Evolutionary conservation across 345 rosid genomes (phyloP), one percentile per base, ranked within the genome.

Genomic region (Hibiscus syriacus): DNA sequence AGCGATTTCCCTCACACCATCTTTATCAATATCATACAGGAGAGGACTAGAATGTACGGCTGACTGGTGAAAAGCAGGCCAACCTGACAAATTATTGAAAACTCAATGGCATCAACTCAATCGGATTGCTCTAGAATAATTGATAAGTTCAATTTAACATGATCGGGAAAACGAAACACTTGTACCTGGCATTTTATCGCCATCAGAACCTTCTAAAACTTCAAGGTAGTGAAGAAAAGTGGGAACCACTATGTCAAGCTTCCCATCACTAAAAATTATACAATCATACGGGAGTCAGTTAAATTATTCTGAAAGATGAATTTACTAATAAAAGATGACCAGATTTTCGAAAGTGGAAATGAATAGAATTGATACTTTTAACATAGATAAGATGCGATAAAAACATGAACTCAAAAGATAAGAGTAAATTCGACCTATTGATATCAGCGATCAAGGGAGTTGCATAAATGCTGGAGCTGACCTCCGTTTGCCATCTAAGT

Each of bases 21-120:
- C 99, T 83, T 88, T 90, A 79, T 92, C 98, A 66, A 95, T 92
- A 78, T 95, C 99, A 59, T 82, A 90, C 13, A 92, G 81, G 62
- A 95, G 90, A 75, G 99, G 99, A 78, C 96, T 95, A 2, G 98
- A 77, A 83, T 95, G 99, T 77, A 92, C 97, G 0, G 96, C 90
- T 46, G 99, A 95, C 81, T 92, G 98, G 74, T 95, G 99, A 77
- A 90, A 95, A 54, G 99, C 96, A 70, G 99, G 99, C 99, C 99
- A 95, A 77, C 99, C 99, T 95, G 77, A 77, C 30, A 71, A 46
- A 46, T 46, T n/a, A 46, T 46, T 46, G 50, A 46, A 16, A 46
- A 46, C 20, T 46, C 50, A n/a, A 14, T 46, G 41, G 8, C 19
- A 46, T 17, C 50, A 46, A 46, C 17, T 46, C 9, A 8, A 46